Base-by-base conservation (phyloP, 108 stramenopile species). In the Aurantiochytrium sp. region DNA sequence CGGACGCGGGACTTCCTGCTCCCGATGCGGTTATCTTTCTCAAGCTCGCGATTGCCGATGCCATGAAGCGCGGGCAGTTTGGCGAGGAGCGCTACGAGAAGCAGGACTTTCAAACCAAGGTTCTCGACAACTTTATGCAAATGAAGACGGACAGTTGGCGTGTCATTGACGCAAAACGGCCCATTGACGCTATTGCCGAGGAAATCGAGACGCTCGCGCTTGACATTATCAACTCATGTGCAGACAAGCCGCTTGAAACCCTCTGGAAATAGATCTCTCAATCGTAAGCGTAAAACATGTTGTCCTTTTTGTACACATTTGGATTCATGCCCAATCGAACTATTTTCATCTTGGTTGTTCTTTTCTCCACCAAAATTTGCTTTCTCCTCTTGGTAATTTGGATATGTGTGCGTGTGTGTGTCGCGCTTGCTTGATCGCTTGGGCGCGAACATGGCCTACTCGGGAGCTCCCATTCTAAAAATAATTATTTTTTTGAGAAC, bases 11-110 rank as follows among this genome's bases (percentile, higher is more conserved):
- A 58, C 91, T 99, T 59, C 98, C 98, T 16, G 96, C 96, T 60
- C 99, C 98, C 29, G 99, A 99, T 91, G 94, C 92, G n/a, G 96
- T 99, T 42, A 93, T 99, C 58, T 99, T 97, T 90, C 92, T 99
- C 55, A 96, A 97, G 91, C 72, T 99, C 60, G 89, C 95, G n/a
- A 95, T 95, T 88, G 98, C 96, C 47, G 92, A 95, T 72, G 96
- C 97, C 23, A 95, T 93, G 87, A 88, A 95, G 92, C 95, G 99
- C 87, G 98, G 98, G 91, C 97, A 97, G 94, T 99, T 91, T 44
- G 94, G 94, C 4, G 93, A 92, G 58, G 94, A 94, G 89, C 87
- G 94, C 5, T 92, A 92, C 73, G 93, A 93, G 72, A 92, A 90
- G 19, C 42, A 28, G 59, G 91, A 71, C 43, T 87, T 91, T 49